phyloP scores from a whole-genome alignment of 1,139 yeast genomes.

The Pichia sp. region DNA sequence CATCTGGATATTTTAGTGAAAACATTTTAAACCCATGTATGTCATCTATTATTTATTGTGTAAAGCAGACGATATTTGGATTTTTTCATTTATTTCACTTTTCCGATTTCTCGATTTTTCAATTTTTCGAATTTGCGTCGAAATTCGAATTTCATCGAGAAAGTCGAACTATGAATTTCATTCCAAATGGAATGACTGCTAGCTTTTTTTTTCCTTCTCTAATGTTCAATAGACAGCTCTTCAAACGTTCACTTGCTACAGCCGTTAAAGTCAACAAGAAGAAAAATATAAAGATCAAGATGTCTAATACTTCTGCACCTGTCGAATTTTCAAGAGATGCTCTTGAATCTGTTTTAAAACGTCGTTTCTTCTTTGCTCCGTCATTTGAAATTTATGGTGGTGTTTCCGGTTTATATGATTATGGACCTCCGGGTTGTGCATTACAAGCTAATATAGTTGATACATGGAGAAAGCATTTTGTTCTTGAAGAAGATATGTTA shows the following conservation, averaged over 20 bases:
- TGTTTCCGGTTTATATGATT: constrained; percentile 95
- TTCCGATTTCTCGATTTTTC: background rate
- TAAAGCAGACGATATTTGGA: no score
- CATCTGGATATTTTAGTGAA: constrained; percentile 19
- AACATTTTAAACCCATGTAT: background rate
- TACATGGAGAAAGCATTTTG: constrained; percentile 95
- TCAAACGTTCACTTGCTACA: background rate
- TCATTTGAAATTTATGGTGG: constrained; percentile 98
- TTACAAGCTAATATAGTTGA: constrained; percentile 93
- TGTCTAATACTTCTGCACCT: background rate
- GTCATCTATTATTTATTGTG: no score
- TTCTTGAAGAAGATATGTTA: constrained; percentile 96
- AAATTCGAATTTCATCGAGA: background rate
- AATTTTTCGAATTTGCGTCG: background rate
- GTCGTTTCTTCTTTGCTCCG: constrained; percentile 96
- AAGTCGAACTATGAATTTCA: background rate
- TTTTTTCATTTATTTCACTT: no score
- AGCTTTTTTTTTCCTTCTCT: background rate
- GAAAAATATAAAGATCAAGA: constrained; percentile 22
- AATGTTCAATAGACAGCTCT: background rate
- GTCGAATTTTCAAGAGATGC: constrained; percentile 68
- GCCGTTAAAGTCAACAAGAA: background rate
- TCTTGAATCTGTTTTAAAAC: constrained; percentile 83
- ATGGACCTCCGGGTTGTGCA: constrained; percentile 99
- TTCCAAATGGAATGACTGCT: background rate